These are phyloP conservation scores for Aspergillus piperis DNA, from an alignment of 2,329 filamentous ascomycete genomes.

Conservation along the genomic window DNA sequence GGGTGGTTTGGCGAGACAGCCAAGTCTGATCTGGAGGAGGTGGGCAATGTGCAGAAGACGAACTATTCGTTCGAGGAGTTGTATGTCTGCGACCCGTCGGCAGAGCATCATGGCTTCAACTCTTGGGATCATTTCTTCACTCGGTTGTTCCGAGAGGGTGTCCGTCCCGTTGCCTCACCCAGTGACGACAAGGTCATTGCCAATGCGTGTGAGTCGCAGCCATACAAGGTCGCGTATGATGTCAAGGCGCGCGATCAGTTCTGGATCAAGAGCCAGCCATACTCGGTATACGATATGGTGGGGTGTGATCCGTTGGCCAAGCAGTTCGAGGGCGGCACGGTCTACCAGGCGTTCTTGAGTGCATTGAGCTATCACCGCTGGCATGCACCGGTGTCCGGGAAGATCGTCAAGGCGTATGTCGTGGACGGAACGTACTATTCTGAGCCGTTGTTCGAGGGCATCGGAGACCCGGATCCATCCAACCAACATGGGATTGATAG, in stretches of 20 bases:
- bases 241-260: conserved; percentile 62
- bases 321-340: conserved; percentile 62
- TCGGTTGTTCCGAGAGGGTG: conserved; percentile 54
- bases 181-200: conserved; percentile 52
- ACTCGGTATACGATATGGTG: conserved; percentile 66
- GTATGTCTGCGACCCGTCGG: conserved; percentile 21
- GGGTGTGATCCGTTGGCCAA: conserved; percentile 53
- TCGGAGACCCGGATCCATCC: conserved; percentile 34
- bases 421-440: conserved; percentile 69
- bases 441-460: conserved; percentile 57
- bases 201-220: conserved; percentile 66
- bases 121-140: conserved; percentile 75
- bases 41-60: neutral
- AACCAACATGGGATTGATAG: conserved; percentile 29
- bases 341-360: conserved; percentile 71
- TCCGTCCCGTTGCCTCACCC: conserved; percentile 63
- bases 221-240: conserved; percentile 54
- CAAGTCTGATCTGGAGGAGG: conserved; percentile 36
- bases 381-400: conserved; percentile 69
- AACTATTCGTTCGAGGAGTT: conserved; percentile 20
- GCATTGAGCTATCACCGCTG: conserved; percentile 71
- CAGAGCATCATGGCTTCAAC: conserved; percentile 53
- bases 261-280: conserved; percentile 70
- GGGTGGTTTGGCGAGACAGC: conserved; percentile 61
- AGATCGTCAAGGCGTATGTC: conserved; percentile 58